Percentiles rank a stretch among this genome's conserved stretches.
Conservation (phyloP, 2,329 filamentous ascomycete species). For the Paracoccidioides lutzii region DNA sequence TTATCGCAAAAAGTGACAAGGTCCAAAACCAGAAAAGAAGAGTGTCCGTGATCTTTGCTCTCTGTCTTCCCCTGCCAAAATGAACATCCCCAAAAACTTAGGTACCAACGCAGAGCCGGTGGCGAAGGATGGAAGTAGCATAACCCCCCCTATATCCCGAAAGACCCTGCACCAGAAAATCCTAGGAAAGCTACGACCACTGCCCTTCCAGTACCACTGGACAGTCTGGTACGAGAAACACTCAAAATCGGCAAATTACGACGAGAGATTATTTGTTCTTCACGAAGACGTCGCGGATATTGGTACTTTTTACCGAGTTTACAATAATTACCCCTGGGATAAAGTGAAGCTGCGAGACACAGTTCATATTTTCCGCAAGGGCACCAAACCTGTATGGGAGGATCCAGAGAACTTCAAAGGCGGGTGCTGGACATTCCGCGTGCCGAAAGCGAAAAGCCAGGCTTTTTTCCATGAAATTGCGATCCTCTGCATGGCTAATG, state of each 20-base stretch:
- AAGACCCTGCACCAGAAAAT: constrained; percentile 32
- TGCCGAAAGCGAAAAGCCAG: constrained; percentile 58
- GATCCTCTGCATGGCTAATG: constrained; percentile 25
- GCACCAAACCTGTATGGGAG: constrained; percentile 67
- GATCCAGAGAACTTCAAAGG: constrained; percentile 76
- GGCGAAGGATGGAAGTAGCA: constrained; percentile 9
- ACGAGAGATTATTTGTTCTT: constrained; percentile 25
- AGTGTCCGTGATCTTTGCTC: neutral
- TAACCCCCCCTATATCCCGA: constrained; percentile 14
- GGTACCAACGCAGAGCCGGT: constrained; percentile 13
- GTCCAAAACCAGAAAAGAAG: neutral
- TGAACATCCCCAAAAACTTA: constrained; percentile 15
- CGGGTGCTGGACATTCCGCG: constrained; percentile 84
- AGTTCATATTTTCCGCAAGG: constrained; percentile 66
- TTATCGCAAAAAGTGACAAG: neutral
- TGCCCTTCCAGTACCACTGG: constrained; percentile 37
- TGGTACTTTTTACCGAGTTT: constrained; percentile 58
- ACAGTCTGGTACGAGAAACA: constrained; percentile 37
- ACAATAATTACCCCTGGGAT: constrained; percentile 67
- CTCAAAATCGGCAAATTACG: constrained; percentile 18
- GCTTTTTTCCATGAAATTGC: constrained; percentile 32
- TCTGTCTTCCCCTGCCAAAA: constrained; percentile 2
- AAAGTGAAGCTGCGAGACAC: constrained; percentile 65
- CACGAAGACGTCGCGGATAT: constrained; percentile 32
- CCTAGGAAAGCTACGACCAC: constrained; percentile 33